Evolutionary conservation across 352 stramenopile species (phyloP), one percentile per base, ranked within the genome.

Genomic region (Phytophthora crassamura): DNA sequence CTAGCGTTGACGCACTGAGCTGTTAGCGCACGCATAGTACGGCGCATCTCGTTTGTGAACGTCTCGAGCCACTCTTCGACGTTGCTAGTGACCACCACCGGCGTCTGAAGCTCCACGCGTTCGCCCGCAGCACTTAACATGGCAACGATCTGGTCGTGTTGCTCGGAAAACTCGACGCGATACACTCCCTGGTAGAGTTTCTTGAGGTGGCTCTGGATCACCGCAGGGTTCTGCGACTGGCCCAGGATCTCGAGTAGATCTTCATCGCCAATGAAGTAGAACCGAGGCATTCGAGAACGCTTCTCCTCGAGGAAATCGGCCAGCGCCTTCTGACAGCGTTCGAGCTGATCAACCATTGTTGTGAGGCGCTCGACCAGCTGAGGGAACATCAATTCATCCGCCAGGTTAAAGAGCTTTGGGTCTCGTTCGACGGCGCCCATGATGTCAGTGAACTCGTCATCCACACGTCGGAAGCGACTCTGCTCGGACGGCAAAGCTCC

Each of bases 101-200:
- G 88, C 0, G 74, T 78, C 2, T 96, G 71, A 1, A 98, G 82
- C 2, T 59, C 45, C 5, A 98, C 94, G 12, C 88, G 83, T 58
- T 98, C 95, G 4, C 86, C 84, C 0, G 78, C 83, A 14, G 76
- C 64, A 49, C 85, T 97, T 34, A 94, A 67, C 84, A 99, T 97
- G 14, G 90, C 90, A 3, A 90, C 75, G 41, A 98, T 98, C 11
- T 91, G 59, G 42, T 91, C 73, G 48, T 91, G 78, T 1, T 86
- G 64, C 7, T 90, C 75, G 9, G 90, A 94, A 62, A 98, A 98
- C 41, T 92, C 89, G 20, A 99, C 94, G 6, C 80, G 78, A 53
- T 97, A 83, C 18, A 99, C 91, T 15, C 95, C 96, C 67, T 99
- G 94, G 60, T 98, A 99, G 5, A 98, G 84, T 59, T 98, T 99